phyloP scores from a whole-genome alignment of 768 basidiomycete species.

The Udeniomyces megalosporus region DNA sequence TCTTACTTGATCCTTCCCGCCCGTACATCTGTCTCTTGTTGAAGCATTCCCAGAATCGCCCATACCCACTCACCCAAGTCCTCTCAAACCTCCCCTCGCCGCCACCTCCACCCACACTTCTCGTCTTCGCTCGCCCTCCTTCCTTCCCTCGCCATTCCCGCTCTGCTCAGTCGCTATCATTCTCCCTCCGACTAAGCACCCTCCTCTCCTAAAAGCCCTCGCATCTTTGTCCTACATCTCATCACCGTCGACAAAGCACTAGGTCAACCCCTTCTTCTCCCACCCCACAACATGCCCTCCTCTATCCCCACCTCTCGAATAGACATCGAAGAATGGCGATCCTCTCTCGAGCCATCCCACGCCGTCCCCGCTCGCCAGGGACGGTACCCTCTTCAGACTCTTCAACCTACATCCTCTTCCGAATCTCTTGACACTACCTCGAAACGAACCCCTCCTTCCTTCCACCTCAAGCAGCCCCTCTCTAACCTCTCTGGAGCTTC shows the following conservation, averaged over 20 bases:
- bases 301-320: background rate
- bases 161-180: background rate
- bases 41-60: too few species aligned
- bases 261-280: background rate
- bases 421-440: background rate
- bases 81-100: too few species aligned
- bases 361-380: background rate
- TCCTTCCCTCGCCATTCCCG: background rate
- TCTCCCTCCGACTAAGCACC: constrained; percentile 10
- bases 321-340: constrained; percentile 11
- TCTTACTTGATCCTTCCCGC: too few species aligned
- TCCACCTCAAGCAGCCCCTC: background rate
- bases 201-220: background rate
- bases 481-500: background rate
- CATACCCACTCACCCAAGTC: too few species aligned
- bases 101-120: too few species aligned
- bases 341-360: background rate
- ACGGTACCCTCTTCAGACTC: background rate
- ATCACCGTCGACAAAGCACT: background rate
- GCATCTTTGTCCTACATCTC: background rate
- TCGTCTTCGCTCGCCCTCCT: background rate
- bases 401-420: background rate
- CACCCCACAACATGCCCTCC: background rate
- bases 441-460: background rate
- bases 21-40: too few species aligned